Evolutionary conservation across 176 grass and related monocot species (phyloP), one percentile per base, ranked within the genome.

Genomic region (Puccinellia tenuiflora): DNA sequence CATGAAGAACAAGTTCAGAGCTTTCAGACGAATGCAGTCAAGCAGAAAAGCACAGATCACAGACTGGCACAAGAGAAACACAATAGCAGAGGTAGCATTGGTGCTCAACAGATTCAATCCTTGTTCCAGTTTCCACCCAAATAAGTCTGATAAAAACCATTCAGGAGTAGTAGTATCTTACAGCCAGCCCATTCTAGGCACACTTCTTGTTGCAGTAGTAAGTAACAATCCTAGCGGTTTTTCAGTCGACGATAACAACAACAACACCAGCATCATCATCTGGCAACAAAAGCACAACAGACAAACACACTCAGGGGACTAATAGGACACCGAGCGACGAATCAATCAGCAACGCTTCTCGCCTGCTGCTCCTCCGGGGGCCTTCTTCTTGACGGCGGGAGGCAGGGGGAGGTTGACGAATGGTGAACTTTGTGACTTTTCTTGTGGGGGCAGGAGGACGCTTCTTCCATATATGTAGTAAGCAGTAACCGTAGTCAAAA

Each of bases 261-360:
- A 18, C 24, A 77, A 14, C 76, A 84, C 61, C 29, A 64, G 24
- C 24, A 60, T 31, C 60, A 46, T 46, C 69, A 73, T 73, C 69
- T 29, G 83, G 47, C 70, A 63, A 16, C 8, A 28, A 64, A 22
- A 46, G 30, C 29, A 67, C 43, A 66, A 37, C 3, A 72, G 16
- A 31, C 5, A 72, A 46, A 60, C 82, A 86, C 26, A 83, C 71
- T 84, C 86, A 88, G 81, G 59, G 40, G 88, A 73, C 79, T 78
- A 90, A 86, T 82, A 87, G 79, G 79, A 68, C 74, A 83, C 88
- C 84, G 84, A 91, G 85, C 81, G 81, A 85, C 34, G 6, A 88
- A 90, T 28, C 85, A 89, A 88, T 93, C 91, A 93, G 94, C 94
- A 97, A 94, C 91, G 94, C 94, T 91, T 93, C 91, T 83, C 94